Conservation (phyloP, 2,329 filamentous ascomycete species). For the Trichoderma arundinaceum region DNA sequence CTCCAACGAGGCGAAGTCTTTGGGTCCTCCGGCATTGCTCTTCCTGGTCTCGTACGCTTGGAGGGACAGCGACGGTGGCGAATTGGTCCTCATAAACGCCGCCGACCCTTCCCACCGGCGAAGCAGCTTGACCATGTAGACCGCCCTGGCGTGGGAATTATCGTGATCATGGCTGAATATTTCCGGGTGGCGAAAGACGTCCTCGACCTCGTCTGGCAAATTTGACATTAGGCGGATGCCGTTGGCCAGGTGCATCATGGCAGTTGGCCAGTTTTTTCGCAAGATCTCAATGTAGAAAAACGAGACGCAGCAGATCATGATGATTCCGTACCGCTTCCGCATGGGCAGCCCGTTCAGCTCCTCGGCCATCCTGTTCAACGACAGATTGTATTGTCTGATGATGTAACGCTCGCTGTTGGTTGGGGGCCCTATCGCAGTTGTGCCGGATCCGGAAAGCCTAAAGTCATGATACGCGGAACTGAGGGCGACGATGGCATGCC, state of each 20-base stretch:
- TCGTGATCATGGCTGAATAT: slow-evolving; percentile 33
- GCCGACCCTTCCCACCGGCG: slow-evolving; percentile 37
- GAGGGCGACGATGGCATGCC: slow-evolving; percentile 45
- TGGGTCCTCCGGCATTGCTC: slow-evolving; percentile 26
- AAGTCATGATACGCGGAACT: slow-evolving; percentile 42
- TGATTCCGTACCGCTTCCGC: slow-evolving; percentile 36
- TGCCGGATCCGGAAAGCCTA: slow-evolving; percentile 30
- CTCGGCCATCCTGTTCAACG: slow-evolving; percentile 43
- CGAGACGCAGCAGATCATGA: slow-evolving; percentile 43
- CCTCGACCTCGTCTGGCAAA: slow-evolving; percentile 36
- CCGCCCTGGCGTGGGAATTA: slow-evolving; percentile 33
- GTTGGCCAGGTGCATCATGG: slow-evolving; percentile 41
- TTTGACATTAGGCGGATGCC: slow-evolving; percentile 43
- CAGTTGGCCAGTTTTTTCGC: slow-evolving; percentile 38
- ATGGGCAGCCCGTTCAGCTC: slow-evolving; percentile 25
- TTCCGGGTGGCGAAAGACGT: slow-evolving; percentile 33
- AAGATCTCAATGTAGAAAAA: slow-evolving; percentile 44
- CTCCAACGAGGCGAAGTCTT: slow-evolving; percentile 32
- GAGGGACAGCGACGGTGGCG: slow-evolving; percentile 35
- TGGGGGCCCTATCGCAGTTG: slow-evolving; percentile 33
- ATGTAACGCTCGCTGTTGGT: slow-evolving; percentile 45
- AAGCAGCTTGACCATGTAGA: slow-evolving; percentile 37
- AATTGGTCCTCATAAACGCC: slow-evolving; percentile 34
- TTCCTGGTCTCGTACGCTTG: slow-evolving; percentile 34
- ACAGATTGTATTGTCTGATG: slow-evolving; percentile 48